Conservation (phyloP, 2,329 filamentous ascomycete genomes). For the Monilinia fructigena region DNA sequence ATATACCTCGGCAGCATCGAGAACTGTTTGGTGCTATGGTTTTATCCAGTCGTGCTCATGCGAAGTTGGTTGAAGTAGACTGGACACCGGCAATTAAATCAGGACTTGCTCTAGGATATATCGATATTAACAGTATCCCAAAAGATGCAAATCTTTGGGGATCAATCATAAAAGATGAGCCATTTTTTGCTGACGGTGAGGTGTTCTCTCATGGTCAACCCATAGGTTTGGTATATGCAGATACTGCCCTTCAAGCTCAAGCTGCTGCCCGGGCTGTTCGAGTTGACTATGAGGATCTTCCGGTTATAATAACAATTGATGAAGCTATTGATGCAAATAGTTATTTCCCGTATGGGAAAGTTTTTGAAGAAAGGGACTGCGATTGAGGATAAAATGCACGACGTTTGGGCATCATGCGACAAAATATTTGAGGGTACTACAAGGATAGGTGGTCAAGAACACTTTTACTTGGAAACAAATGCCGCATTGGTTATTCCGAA, state of each 20-base stretch:
- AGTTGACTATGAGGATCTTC: slow-evolving; percentile 85
- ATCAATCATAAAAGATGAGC: slow-evolving; percentile 67
- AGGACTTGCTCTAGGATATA: slow-evolving; percentile 73
- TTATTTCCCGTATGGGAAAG: slow-evolving; percentile 76
- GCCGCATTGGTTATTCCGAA: slow-evolving; percentile 82
- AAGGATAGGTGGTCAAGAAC: slow-evolving; percentile 91
- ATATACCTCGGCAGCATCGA: slow-evolving; percentile 79
- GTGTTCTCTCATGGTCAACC: slow-evolving; percentile 89
- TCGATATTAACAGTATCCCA: slow-evolving; percentile 78
- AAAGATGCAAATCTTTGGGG: slow-evolving; percentile 86
- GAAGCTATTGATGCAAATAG: slow-evolving; percentile 87
- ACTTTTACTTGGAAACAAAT: slow-evolving; percentile 94
- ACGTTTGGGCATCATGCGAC: slow-evolving; percentile 34
- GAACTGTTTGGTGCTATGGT: slow-evolving; percentile 86
- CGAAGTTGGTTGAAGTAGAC: slow-evolving; percentile 77
- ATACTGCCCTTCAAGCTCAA: slow-evolving; percentile 72
- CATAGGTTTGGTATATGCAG: slow-evolving; percentile 84
- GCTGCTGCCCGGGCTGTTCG: slow-evolving; percentile 78
- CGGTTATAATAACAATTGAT: slow-evolving; percentile 85
- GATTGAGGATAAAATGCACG: slow-evolving; percentile 55
- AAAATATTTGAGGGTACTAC: slow-evolving; percentile 66
- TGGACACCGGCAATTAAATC: slow-evolving; percentile 61
- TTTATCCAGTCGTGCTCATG: slow-evolving; percentile 81
- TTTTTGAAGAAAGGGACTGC: slow-evolving; percentile 78
- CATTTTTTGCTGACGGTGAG: slow-evolving; percentile 86